Conservation (phyloP, 2,329 filamentous ascomycete species). For the Stenocarpella maydis region DNA sequence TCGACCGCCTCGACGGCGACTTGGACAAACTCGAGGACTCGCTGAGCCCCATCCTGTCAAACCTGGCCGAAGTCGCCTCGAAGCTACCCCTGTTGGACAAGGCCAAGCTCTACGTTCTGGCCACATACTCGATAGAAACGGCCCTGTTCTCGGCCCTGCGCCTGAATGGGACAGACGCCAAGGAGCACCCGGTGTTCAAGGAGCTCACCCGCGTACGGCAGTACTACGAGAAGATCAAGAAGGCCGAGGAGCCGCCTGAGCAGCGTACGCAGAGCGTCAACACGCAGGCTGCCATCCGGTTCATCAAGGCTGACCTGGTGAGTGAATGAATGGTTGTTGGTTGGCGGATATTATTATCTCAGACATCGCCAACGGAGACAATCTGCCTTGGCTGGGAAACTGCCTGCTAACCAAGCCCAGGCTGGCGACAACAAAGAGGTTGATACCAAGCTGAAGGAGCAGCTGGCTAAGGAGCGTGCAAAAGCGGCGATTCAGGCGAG, state of each 20-base stretch:
- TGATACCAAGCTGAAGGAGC: conserved; percentile 61
- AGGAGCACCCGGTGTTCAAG: conserved; percentile 82
- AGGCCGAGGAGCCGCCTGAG: conserved; percentile 69
- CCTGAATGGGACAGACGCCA: conserved; percentile 81
- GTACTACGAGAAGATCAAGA: conserved; percentile 93
- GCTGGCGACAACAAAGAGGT: conserved; percentile 60
- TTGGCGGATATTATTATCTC: background rate
- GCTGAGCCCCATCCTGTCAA: conserved; percentile 76
- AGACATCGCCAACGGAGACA: background rate
- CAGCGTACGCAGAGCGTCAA: conserved; percentile 67
- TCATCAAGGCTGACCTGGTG: conserved; percentile 84
- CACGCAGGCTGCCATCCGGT: conserved; percentile 79
- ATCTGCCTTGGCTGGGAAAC: background rate
- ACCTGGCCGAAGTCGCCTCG: conserved; percentile 72
- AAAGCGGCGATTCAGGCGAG: conserved; percentile 53
- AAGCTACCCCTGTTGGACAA: conserved; percentile 93
- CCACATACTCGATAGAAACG: conserved; percentile 90
- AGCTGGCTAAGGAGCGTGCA: conserved; percentile 64
- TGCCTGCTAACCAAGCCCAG: conserved; percentile 38
- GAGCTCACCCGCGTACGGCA: conserved; percentile 88
- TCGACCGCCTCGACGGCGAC: conserved; percentile 79
- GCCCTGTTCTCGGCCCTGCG: conserved; percentile 85
- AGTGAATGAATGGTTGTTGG: conserved; percentile 39
- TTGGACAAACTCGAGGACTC: conserved; percentile 81
- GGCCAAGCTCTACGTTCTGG: conserved; percentile 90